Evolutionary conservation across 495 filamentous ascomycete species (phyloP).

Genomic region (Cladorrhinum samala): DNA sequence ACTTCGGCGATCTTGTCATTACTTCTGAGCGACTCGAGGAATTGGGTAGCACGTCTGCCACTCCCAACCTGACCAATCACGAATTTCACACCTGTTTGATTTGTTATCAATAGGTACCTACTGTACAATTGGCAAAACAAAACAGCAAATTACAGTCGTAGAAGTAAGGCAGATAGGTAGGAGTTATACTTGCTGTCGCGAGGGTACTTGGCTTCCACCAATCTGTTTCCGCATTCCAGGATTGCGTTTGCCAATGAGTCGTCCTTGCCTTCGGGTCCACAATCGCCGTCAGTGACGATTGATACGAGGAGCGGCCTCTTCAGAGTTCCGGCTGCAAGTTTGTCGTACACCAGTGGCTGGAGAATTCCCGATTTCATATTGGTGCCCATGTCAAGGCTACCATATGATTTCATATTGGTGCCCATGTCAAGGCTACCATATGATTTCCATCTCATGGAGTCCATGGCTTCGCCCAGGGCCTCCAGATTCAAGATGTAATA

Average conservation of each 20-base stretch:
- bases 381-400: background rate
- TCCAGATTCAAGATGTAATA: background rate
- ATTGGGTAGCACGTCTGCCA: background rate
- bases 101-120: no score
- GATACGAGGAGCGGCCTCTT: background rate
- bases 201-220: background rate
- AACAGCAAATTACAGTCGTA: no score
- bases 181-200: no score
- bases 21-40: background rate
- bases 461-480: background rate
- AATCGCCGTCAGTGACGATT: background rate
- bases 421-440: background rate
- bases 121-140: no score
- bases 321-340: background rate
- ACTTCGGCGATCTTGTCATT: background rate
- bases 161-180: no score
- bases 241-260: background rate
- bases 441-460: background rate
- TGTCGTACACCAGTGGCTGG: background rate
- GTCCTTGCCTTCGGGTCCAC: background rate
- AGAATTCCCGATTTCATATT: background rate
- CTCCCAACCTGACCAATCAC: background rate
- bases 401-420: background rate
- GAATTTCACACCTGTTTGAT: no score
- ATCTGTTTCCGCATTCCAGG: background rate